Evolutionary conservation across 768 basidiomycete species (phyloP).

Genomic region (Lactarius quietus): DNA sequence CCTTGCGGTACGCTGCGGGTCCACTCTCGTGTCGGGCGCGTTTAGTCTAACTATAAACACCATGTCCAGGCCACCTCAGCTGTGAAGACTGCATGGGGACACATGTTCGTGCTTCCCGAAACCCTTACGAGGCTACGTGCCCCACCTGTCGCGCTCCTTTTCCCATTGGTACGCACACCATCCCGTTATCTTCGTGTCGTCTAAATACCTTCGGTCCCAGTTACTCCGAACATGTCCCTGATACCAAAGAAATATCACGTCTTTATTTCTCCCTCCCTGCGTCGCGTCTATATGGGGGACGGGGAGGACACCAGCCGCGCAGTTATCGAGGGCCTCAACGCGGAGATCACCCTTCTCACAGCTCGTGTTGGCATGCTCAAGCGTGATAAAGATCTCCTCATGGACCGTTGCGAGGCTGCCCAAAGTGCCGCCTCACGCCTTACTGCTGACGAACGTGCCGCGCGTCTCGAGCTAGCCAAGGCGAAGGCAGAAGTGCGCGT

Average conservation of each 20-base stretch:
- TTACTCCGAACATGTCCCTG: slow-evolving; percentile 5
- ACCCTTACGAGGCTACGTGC: slow-evolving; percentile 13
- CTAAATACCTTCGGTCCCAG: slow-evolving; percentile 5
- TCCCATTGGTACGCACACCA: slow-evolving; percentile 5
- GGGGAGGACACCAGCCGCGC: background rate
- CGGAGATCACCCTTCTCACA: slow-evolving; percentile 4
- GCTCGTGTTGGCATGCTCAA: slow-evolving; percentile 5
- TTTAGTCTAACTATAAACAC: background rate
- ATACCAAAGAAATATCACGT: slow-evolving; percentile 19
- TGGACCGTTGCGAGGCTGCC: slow-evolving; percentile 12
- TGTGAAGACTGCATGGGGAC: slow-evolving; percentile 11
- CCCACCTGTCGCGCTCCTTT: slow-evolving; percentile 22
- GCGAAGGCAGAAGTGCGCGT: background rate
- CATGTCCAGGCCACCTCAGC: slow-evolving; percentile 17
- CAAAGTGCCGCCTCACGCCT: slow-evolving; percentile 1
- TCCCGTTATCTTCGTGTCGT: background rate
- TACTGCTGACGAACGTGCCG: slow-evolving; percentile 9
- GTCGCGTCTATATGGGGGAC: slow-evolving; percentile 16
- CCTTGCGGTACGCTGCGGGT: slow-evolving; percentile 19
- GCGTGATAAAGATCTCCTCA: slow-evolving; percentile 20
- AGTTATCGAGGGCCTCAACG: slow-evolving; percentile 5
- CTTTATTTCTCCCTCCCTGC: slow-evolving; percentile 18
- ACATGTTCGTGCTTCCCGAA: slow-evolving; percentile 1
- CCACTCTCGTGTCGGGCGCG: background rate
- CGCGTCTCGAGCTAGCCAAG: slow-evolving; percentile 5